Evolutionary conservation across 2,329 filamentous ascomycete species (phyloP).

Genomic region (Aureobasidium sp.): DNA sequence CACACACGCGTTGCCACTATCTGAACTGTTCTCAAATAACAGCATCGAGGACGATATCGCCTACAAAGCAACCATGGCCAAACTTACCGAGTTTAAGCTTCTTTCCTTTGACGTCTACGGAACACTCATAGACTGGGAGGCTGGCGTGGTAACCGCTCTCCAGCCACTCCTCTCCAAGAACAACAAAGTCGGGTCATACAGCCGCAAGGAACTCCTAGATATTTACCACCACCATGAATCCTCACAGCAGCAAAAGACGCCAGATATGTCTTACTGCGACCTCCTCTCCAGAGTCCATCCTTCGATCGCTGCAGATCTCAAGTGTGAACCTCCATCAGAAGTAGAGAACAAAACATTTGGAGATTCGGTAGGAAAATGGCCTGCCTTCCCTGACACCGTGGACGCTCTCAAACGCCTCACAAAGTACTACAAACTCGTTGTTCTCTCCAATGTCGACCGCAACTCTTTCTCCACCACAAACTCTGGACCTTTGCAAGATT

Average conservation of each 20-base stretch:
- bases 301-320: not conserved
- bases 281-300: not conserved
- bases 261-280: not conserved
- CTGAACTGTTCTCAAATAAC: not conserved
- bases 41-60: not conserved
- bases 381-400: conserved; percentile 52
- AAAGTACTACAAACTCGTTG: conserved; percentile 51
- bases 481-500: conserved; percentile 44
- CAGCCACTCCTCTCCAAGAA: conserved; percentile 38
- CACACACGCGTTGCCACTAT: too few species aligned
- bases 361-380: conserved; percentile 47
- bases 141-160: conserved; percentile 53
- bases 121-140: conserved; percentile 72
- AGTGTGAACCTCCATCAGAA: conserved; percentile 20
- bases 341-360: conserved; percentile 41
- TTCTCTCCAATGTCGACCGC: conserved; percentile 55
- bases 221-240: conserved; percentile 41
- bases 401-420: conserved; percentile 45
- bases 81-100: conserved; percentile 28
- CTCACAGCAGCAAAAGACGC: conserved; percentile 7
- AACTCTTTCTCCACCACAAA: conserved; percentile 45
- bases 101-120: conserved; percentile 75
- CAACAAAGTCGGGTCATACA: conserved; percentile 34
- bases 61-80: not conserved
- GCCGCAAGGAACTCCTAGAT: conserved; percentile 36